Conservation (phyloP, 345 rosid species). For the Heritiera fomes region DNA sequence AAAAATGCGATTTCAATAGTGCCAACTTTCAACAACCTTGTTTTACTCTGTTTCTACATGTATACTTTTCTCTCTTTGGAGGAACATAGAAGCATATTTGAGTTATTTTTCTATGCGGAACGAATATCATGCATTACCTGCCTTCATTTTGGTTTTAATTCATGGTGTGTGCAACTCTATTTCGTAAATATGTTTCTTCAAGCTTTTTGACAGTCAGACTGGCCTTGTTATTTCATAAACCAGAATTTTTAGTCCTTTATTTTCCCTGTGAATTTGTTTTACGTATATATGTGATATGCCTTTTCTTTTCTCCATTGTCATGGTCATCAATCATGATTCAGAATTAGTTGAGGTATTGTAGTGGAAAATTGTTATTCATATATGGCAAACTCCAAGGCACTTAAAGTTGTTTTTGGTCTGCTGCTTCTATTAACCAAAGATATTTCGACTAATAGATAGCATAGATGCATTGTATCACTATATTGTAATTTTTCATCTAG, state of each 20-base stretch:
- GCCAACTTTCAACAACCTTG: background rate
- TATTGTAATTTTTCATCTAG: background rate
- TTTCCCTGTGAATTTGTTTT: background rate
- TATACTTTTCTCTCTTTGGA: background rate
- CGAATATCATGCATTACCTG: background rate
- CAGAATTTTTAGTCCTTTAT: background rate
- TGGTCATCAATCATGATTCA: background rate
- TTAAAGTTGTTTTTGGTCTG: background rate
- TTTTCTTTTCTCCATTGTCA: background rate
- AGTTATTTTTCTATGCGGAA: background rate
- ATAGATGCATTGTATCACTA: background rate
- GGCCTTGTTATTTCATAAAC: background rate
- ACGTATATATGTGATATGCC: background rate
- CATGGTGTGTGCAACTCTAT: background rate
- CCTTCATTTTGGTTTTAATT: background rate
- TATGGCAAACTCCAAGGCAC: background rate
- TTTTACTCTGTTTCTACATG: background rate
- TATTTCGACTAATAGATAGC: background rate
- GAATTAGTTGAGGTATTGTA: background rate
- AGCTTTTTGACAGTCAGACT: background rate
- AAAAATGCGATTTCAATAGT: background rate
- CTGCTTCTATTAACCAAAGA: constrained; percentile 38
- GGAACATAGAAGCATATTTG: background rate
- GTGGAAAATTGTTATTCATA: background rate
- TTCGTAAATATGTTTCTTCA: background rate